Base-by-base conservation (phyloP, 148 eudicot genomes). In the Fallopia convolvulus region DNA sequence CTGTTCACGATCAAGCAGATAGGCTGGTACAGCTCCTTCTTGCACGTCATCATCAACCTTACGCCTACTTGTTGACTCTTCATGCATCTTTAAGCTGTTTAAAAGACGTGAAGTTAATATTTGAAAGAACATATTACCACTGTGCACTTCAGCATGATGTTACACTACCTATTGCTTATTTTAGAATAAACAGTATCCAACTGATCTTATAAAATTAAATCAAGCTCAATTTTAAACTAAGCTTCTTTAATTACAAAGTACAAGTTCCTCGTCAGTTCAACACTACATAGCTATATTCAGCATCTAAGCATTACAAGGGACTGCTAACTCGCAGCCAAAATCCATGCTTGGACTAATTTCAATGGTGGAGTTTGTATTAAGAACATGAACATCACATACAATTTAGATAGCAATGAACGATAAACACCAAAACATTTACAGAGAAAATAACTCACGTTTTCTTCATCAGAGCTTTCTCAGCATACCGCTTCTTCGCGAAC, bases 1-100 rank as follows among this genome's bases (percentile, higher is more conserved):
- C 68, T 83, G 85, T 66, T 95, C 97, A 95, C 99, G 97, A 78
- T 95, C 99, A 85, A 95, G 94, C 82, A 95, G 86, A 89, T 91
- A 95, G 0, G 94, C 88, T 81, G 99, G 99, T 72, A 88, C 74
- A 44, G 97, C 99, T 42, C 99, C 99, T 17, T 93, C 97, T 2
- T 84, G 93, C 77, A 95, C 99, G 32, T 95, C 86, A 82, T 92
- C 97, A 87, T 95, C 97, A 71, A 95, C 97, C 93, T 91, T 95
- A 72, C 94, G 92, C 87, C 99, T 85, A 79, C 88, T 82, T 48
- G 91, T 79, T 36, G 94, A 89, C 81, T 95, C 99, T 70, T 95
- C 97, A 77, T 95, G 99, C 98, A 93, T 91, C 70, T 90, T 88
- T 87, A 95, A 85, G 40, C 99, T 95, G 84, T 42, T 44, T 4